Conservation (phyloP, 257 asterid genomes). For the Ligustrum vulgare region DNA sequence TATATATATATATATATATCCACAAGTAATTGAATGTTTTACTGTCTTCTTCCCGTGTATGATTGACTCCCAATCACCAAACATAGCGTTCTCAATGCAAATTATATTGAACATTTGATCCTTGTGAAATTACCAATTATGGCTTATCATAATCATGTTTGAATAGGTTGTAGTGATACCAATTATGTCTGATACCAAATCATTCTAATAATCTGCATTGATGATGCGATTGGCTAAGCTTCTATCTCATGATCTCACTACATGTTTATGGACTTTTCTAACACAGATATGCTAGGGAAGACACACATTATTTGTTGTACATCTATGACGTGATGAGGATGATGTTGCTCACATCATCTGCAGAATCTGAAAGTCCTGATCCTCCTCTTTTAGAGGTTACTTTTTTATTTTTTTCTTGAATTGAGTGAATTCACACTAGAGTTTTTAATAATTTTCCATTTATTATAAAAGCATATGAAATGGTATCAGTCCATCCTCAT, state of each 20-base stretch:
- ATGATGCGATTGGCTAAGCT: constrained; percentile 2
- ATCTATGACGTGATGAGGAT: constrained; percentile 82
- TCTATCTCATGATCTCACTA: constrained; percentile 8
- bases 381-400: constrained; percentile 80
- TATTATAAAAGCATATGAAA: not conserved
- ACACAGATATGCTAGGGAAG: constrained; percentile 94
- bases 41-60: not conserved
- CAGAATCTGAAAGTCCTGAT: constrained; percentile 62
- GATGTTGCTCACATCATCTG: constrained; percentile 45
- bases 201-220: constrained; percentile 5
- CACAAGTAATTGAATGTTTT: not conserved
- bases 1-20: too few species aligned
- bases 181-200: not conserved
- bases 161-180: not conserved
- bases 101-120: not conserved
- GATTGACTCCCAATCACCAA: constrained; percentile 1
- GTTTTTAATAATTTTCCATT: not conserved
- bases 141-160: not conserved
- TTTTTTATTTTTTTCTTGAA: constrained; percentile 11
- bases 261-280: constrained; percentile 20
- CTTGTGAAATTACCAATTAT: not conserved
- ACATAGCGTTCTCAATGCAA: not conserved
- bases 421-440: constrained; percentile 2
- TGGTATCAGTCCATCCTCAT: not conserved
- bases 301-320: constrained; percentile 88